Percentiles rank a stretch among this genome's conserved stretches.
Evolutionary conservation across 2,329 filamentous ascomycete genomes (phyloP).

Genomic region (Fusarium sp.): DNA sequence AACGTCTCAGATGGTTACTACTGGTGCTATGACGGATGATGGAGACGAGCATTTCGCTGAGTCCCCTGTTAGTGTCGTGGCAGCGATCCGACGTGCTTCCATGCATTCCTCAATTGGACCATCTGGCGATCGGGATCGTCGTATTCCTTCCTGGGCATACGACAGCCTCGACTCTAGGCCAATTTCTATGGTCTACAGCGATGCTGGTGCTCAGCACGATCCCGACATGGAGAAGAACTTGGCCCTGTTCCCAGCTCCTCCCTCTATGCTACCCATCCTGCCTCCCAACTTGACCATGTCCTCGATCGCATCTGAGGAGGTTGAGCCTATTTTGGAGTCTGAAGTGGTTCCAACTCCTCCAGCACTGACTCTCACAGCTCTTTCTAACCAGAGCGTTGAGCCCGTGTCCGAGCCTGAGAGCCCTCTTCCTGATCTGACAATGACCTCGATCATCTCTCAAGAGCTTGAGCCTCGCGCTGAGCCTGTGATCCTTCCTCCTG

Average conservation of each 20-base stretch:
- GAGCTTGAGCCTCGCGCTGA: constrained; percentile 47
- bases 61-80: constrained; percentile 46
- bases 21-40: constrained; percentile 22
- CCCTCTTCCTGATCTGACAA: constrained; percentile 42
- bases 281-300: constrained; percentile 58
- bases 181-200: constrained; percentile 65
- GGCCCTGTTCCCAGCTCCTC: constrained; percentile 66
- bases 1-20: constrained; percentile 13
- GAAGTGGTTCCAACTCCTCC: constrained; percentile 48
- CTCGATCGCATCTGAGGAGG: constrained; percentile 56
- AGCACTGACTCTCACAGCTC: constrained; percentile 49
- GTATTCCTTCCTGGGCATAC: constrained; percentile 41
- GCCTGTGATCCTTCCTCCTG: constrained; percentile 38
- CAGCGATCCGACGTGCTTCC: constrained; percentile 54
- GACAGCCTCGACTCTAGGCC: constrained; percentile 52
- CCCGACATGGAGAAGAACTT: constrained; percentile 63
- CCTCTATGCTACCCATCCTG: constrained; percentile 54
- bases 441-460: constrained; percentile 45
- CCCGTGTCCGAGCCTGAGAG: constrained; percentile 53
- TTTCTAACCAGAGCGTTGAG: constrained; percentile 55
- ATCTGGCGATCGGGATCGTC: constrained; percentile 40
- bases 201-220: constrained; percentile 64
- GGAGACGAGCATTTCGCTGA: constrained; percentile 34
- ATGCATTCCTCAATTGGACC: constrained; percentile 56
- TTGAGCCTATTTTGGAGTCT: constrained; percentile 58